phyloP scores from a whole-genome alignment of 2,329 filamentous ascomycete genomes.

The Aspergillus latus region DNA sequence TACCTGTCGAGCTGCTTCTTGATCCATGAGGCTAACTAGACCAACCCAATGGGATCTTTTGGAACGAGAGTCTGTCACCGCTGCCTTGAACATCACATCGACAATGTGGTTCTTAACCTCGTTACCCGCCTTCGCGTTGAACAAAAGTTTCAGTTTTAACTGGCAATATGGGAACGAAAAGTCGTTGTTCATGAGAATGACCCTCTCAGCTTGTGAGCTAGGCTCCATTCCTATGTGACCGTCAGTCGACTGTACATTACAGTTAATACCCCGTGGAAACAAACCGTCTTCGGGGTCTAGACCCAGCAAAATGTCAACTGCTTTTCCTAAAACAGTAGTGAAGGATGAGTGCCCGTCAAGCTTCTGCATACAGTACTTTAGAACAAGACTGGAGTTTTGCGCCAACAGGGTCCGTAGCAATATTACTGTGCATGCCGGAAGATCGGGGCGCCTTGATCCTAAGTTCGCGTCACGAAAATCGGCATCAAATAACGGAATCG shows the following conservation, averaged over 20 bases:
- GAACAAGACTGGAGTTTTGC: conserved; percentile 31
- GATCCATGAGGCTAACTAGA: conserved; percentile 39
- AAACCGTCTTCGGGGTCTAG: conserved; percentile 24
- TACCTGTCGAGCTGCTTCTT: conserved; percentile 39
- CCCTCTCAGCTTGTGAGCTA: conserved; percentile 35
- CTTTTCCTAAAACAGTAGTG: conserved; percentile 29
- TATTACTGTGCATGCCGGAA: conserved; percentile 27
- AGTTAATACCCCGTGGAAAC: neutral
- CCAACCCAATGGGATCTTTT: conserved; percentile 41
- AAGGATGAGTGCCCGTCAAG: conserved; percentile 30
- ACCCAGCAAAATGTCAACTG: conserved; percentile 36
- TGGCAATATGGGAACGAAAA: conserved; percentile 47
- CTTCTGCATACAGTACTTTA: conserved; percentile 31
- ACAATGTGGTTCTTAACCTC: conserved; percentile 35
- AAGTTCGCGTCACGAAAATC: conserved; percentile 2
- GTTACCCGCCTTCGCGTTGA: conserved; percentile 31
- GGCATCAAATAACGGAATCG: conserved; percentile 25
- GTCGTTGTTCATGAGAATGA: conserved; percentile 39
- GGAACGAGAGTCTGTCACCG: conserved; percentile 36
- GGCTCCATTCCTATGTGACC: conserved; percentile 5
- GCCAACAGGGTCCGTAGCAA: conserved; percentile 38
- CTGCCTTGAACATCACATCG: conserved; percentile 42
- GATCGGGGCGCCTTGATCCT: conserved; percentile 14
- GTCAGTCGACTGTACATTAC: conserved; percentile 12
- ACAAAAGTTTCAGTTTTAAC: conserved; percentile 43